Evolutionary conservation across 2,329 filamentous ascomycete species (phyloP), one percentile per base, ranked within the genome.

Genomic region (Aspergillus oerlinghausenensis): DNA sequence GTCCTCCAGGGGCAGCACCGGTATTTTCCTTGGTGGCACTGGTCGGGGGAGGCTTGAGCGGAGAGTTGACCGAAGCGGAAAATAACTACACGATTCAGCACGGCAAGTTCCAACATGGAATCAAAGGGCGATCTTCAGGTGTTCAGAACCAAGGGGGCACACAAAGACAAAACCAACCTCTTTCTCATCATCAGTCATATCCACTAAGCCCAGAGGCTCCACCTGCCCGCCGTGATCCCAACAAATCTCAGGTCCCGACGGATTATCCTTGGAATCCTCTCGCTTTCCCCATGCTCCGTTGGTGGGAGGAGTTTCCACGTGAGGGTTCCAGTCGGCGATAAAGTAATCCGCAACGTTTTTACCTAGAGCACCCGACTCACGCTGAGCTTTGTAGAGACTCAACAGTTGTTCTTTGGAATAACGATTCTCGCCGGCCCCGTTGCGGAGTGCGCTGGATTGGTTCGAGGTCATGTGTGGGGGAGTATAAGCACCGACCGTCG

Each of bases 61-160:
- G 89, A 38, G 94, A 97, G 73, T 97, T 99, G 70, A 99, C 92
- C 62, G 95, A 94, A 51, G 84, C 84, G 51, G 85, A 77, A 74
- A 97, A 97, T 61, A 89, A 79, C 88, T 96, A 72, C 51, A 67
- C 64, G 55, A 62, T 58, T 71, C 60, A 70, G 63, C 58, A 56
- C 51, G 29, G 48, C 55, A 61, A 63, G 60, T 43, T 40, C 51
- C 35, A 52, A 52, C 25, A 40, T 40, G 5, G 5, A 51, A 43
- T n/a, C 26, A 45, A 54, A 45, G 45, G 35, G 43, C 10, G n/a
- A 51, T 47, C 11, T 23, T 21, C 43, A 23, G 23, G 21, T 17
- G 32, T 38, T 38, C 32, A 38, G 43, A 47, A 23, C 8, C 11
- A 25, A 23, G 11, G 21, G 38, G 53, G 47, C 19, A 50, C 42